These are phyloP conservation scores for Blastobotrys petasosporus DNA, from an alignment of 1,139 yeast species.

Conservation along the genomic window DNA sequence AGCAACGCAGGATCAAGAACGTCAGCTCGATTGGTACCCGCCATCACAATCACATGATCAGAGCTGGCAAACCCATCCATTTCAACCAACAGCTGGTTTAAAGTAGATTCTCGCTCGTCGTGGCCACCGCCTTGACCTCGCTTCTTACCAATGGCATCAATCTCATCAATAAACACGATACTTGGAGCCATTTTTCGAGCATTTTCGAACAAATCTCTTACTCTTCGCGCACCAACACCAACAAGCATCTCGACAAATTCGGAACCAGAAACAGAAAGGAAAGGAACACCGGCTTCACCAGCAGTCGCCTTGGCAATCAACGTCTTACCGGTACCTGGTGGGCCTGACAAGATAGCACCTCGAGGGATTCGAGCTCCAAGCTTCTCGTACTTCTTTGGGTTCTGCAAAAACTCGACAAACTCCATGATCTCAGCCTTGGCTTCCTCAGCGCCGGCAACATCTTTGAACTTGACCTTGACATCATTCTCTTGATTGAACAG, in stretches of 20 bases:
- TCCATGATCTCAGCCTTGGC: constrained; percentile 98
- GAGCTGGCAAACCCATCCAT: constrained; percentile 92
- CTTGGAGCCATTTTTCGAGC: constrained; percentile 94
- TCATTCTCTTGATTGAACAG: constrained; percentile 88
- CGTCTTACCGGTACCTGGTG: constrained; percentile 99
- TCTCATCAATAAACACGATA: constrained; percentile 92
- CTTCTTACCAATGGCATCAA: constrained; percentile 96
- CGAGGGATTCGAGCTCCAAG: constrained; percentile 96
- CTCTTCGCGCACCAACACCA: constrained; percentile 97
- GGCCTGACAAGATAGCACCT: constrained; percentile 95
- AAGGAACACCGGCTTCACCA: constrained; percentile 98
- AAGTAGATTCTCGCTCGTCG: constrained; percentile 94
- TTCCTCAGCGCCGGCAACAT: constrained; percentile 96
- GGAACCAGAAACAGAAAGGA: constrained; percentile 90
- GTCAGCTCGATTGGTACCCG: constrained; percentile 95
- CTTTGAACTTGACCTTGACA: constrained; percentile 77
- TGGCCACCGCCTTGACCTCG: constrained; percentile 84
- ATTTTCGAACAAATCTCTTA: constrained; percentile 84
- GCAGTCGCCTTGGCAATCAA: constrained; percentile 96
- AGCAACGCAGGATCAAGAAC: constrained; percentile 84
- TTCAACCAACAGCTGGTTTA: constrained; percentile 90
- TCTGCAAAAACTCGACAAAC: constrained; percentile 84
- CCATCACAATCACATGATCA: constrained; percentile 92
- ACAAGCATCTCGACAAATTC: constrained; percentile 99
- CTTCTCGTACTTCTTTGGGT: constrained; percentile 85